Conservation (phyloP, 2,329 filamentous ascomycete genomes). For the Calonectria fujianensis region DNA sequence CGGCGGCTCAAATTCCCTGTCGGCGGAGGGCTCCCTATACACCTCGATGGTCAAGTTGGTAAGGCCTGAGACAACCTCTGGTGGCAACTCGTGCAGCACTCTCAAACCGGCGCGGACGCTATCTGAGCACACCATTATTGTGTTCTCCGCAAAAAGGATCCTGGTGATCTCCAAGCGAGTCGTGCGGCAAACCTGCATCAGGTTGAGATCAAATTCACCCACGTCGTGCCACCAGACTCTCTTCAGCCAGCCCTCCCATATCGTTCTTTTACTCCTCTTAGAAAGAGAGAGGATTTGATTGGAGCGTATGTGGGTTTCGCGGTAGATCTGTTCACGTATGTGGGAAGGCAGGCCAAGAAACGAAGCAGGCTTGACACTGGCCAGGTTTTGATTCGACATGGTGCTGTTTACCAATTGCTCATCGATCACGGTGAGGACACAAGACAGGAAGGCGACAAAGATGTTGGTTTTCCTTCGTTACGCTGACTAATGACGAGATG, state of each 20-base stretch:
- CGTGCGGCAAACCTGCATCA: neutral
- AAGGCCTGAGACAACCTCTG: neutral
- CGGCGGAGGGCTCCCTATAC: neutral
- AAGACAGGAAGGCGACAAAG: neutral
- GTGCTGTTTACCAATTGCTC: neutral
- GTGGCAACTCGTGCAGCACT: neutral
- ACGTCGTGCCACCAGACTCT: too few relatives aligned
- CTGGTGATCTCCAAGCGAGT: neutral
- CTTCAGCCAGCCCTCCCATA: neutral
- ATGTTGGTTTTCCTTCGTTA: neutral
- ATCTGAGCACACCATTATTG: neutral
- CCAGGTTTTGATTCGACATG: neutral
- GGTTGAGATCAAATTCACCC: neutral
- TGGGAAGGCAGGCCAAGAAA: constrained; percentile 1
- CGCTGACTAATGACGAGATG: neutral
- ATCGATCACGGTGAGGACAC: neutral
- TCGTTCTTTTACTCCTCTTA: too few relatives aligned
- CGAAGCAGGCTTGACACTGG: neutral
- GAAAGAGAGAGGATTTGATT: neutral
- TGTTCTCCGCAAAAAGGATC: neutral
- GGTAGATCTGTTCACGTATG: neutral
- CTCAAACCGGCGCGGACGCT: neutral
- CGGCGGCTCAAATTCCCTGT: too few relatives aligned
- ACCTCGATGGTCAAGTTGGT: neutral
- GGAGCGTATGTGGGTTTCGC: neutral